Percentiles rank a stretch among this genome's conserved stretches.
phyloP scores from a whole-genome alignment of 2,329 filamentous ascomycete genomes.

The Diaporthe aspalathi region DNA sequence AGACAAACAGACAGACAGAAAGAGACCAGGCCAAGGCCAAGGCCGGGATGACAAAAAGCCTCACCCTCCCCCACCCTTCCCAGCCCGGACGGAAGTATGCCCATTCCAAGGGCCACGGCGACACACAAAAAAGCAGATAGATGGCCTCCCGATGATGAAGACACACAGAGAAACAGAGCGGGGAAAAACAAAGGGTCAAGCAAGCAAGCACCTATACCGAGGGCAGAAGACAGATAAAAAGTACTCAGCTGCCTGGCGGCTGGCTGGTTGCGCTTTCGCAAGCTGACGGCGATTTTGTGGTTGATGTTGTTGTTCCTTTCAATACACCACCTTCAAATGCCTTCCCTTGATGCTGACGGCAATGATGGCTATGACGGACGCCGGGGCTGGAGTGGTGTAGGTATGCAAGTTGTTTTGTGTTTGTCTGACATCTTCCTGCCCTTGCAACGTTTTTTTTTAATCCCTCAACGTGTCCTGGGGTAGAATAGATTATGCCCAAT shows the following conservation, averaged over 20 bases:
- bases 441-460: not conserved
- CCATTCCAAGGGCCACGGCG: not conserved
- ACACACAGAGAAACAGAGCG: conserved; percentile 17
- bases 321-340: not conserved
- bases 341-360: not conserved
- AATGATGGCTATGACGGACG: not conserved
- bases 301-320: not conserved
- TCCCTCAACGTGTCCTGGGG: not conserved
- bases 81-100: not conserved
- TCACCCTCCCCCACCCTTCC: too few species aligned
- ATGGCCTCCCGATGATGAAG: not conserved
- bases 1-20: not conserved
- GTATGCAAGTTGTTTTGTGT: not conserved
- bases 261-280: not conserved
- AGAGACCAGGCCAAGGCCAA: not conserved
- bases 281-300: not conserved
- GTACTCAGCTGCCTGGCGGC: not conserved
- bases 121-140: not conserved
- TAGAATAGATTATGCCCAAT: too few species aligned
- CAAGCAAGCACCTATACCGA: not conserved
- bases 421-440: not conserved
- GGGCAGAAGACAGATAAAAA: not conserved
- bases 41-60: too few species aligned
- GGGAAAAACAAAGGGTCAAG: not conserved
- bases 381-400: not conserved